A percentile compares a stretch with the other conserved stretches of the same genome.
These are phyloP conservation scores for Bjerkandera adusta DNA, from an alignment of 1,284 basidiomycete genomes.

Conservation along the genomic window DNA sequence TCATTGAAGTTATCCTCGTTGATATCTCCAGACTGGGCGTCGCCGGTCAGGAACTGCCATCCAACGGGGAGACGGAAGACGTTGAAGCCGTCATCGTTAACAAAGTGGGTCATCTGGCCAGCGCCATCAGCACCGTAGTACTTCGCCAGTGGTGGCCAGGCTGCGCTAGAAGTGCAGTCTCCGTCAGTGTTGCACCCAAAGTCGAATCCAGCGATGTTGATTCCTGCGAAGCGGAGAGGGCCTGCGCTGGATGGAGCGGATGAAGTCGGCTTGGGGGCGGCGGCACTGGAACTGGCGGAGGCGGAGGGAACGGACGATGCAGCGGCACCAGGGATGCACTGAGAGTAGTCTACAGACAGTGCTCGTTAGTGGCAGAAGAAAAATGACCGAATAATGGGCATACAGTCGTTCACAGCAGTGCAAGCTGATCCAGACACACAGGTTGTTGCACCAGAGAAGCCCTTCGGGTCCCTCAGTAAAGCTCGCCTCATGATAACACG, in stretches of 20 bases:
- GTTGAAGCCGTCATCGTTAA: slow-evolving; percentile 47
- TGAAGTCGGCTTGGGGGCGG: slow-evolving; percentile 1
- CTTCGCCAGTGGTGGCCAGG: slow-evolving; percentile 43
- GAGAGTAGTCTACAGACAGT: slow-evolving; percentile 24
- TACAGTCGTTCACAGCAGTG: slow-evolving; percentile 22
- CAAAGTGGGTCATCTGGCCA: slow-evolving; percentile 58
- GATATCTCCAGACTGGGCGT: slow-evolving; percentile 40
- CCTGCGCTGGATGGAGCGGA: slow-evolving; percentile 17
- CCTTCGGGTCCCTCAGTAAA: not conserved
- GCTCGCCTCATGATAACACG: not conserved
- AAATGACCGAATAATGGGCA: no score
- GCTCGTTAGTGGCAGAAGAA: not conserved
- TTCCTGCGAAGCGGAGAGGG: slow-evolving; percentile 28
- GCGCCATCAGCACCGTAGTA: slow-evolving; percentile 47
- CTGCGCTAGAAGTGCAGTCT: slow-evolving; percentile 34
- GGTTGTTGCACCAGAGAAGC: slow-evolving; percentile 32
- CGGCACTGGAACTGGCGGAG: slow-evolving; percentile 1
- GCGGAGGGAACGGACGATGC: slow-evolving; percentile 2
- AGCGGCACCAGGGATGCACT: slow-evolving; percentile 26
- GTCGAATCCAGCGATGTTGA: slow-evolving; percentile 50
- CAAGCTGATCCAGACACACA: slow-evolving; percentile 37
- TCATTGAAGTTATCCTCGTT: slow-evolving; percentile 43
- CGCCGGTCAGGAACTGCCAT: slow-evolving; percentile 54
- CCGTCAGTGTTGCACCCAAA: slow-evolving; percentile 45
- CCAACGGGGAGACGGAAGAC: slow-evolving; percentile 51